phyloP scores from a whole-genome alignment of 371 early-diverging fungal species.

The Haplosporangium sp. region DNA sequence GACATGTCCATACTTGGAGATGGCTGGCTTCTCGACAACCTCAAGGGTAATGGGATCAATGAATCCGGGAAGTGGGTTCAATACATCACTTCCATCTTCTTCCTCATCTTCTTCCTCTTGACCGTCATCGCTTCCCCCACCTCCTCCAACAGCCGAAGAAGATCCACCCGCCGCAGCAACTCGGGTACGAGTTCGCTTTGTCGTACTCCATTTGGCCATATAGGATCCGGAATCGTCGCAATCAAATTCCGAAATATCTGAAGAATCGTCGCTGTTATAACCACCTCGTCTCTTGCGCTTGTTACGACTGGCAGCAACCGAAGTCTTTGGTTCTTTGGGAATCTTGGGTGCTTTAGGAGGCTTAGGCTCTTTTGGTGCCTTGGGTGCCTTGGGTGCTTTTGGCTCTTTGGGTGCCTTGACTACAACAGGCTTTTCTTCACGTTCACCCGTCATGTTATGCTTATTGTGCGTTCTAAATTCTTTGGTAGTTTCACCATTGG shows the following conservation, averaged over 20 bases:
- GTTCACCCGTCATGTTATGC: slow-evolving; percentile 39
- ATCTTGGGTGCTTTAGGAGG: slow-evolving; percentile 43
- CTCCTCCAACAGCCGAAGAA: slow-evolving; percentile 23
- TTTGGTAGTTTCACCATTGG: slow-evolving; percentile 81
- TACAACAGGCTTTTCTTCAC: slow-evolving; percentile 38
- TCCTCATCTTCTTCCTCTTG: slow-evolving; percentile 53
- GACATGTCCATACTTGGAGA: slow-evolving; percentile 96
- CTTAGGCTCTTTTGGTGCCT: slow-evolving; percentile 43
- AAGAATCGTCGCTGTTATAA: slow-evolving; percentile 66
- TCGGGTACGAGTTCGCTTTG: slow-evolving; percentile 59
- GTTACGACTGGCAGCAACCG: slow-evolving; percentile 51
- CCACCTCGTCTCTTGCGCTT: slow-evolving; percentile 62
- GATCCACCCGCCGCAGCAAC: slow-evolving; percentile 15
- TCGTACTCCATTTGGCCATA: slow-evolving; percentile 65
- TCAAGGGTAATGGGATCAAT: slow-evolving; percentile 95
- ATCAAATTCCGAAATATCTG: slow-evolving; percentile 68
- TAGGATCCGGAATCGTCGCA: slow-evolving; percentile 75
- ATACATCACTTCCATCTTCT: slow-evolving; percentile 55
- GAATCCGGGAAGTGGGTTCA: slow-evolving; percentile 91
- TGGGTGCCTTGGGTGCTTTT: slow-evolving; percentile 38
- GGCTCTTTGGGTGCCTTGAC: slow-evolving; percentile 26
- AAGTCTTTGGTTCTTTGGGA: slow-evolving; percentile 48
- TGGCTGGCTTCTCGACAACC: slow-evolving; percentile 91
- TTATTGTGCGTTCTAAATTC: slow-evolving; percentile 82
- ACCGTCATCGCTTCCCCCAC: slow-evolving; percentile 31